Evolutionary conservation across 306 rosid genomes (phyloP).

Genomic region (Vachellia pachyceras): DNA sequence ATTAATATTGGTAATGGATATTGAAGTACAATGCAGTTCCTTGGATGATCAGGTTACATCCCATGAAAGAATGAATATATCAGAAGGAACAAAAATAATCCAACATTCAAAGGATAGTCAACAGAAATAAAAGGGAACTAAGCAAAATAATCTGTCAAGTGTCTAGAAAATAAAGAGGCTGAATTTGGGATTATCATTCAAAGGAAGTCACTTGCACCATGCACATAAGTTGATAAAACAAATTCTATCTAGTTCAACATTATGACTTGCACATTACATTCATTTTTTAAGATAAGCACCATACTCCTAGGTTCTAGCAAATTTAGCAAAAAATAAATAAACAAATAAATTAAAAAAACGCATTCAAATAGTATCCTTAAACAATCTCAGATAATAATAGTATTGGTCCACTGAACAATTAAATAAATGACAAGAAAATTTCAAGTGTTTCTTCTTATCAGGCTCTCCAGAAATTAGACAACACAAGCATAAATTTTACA

Average conservation of each 20-base stretch:
- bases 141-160: background rate
- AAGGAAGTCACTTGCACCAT: background rate
- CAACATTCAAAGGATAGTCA: constrained; percentile 16
- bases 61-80: background rate
- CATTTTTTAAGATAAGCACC: constrained; percentile 13
- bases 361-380: background rate
- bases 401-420: background rate
- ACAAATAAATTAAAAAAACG: background rate
- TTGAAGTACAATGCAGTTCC: background rate
- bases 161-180: background rate
- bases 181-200: too few relatives aligned
- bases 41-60: background rate
- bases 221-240: background rate
- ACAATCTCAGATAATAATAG: background rate
- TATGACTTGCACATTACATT: background rate
- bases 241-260: background rate
- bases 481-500: background rate
- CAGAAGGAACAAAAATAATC: background rate
- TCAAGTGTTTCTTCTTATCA: background rate
- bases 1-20: background rate
- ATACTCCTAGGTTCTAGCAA: background rate
- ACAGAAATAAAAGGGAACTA: background rate
- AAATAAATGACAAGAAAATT: background rate
- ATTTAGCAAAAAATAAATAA: background rate
- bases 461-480: background rate